Percentiles rank a stretch among this genome's conserved stretches.
These are phyloP conservation scores for Thielaviopsis musarum DNA, from an alignment of 2,329 filamentous ascomycete species.

Conservation along the genomic window DNA sequence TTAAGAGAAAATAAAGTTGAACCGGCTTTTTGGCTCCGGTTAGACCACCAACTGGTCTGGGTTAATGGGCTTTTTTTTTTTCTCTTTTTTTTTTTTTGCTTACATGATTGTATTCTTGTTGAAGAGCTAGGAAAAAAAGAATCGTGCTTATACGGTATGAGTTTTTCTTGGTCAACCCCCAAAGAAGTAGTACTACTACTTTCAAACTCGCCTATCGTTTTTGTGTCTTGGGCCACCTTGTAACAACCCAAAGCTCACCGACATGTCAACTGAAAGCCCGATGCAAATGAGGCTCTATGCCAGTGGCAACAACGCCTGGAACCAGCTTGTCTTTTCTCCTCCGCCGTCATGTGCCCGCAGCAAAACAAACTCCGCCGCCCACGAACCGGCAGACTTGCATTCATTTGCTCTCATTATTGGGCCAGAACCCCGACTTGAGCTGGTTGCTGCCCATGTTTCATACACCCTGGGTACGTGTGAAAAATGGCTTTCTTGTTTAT, in stretches of 20 bases:
- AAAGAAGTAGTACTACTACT: neutral
- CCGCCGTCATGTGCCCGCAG: neutral
- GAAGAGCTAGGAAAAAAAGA: no score
- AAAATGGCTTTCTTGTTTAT: no score
- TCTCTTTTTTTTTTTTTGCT: no score
- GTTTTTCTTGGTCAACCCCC: neutral
- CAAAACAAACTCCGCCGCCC: neutral
- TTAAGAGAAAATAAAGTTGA: no score
- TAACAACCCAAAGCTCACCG: neutral
- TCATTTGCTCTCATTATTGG: constrained; percentile 27
- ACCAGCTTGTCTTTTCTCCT: constrained; percentile 29
- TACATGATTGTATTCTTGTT: no score
- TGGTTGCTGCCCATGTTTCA: constrained; percentile 22
- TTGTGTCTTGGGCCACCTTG: no score
- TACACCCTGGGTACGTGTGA: constrained; percentile 30
- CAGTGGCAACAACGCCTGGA: constrained; percentile 42
- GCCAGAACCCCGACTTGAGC: constrained; percentile 20
- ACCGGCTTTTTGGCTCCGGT: no score
- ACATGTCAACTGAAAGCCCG: neutral
- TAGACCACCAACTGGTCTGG: no score
- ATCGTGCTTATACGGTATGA: neutral
- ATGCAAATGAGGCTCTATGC: constrained; percentile 32
- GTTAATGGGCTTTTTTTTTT: no score
- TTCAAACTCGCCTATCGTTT: neutral
- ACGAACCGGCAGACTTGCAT: constrained; percentile 29